Conservation (phyloP, 2,329 filamentous ascomycete species). For the Colletotrichum filicis region DNA sequence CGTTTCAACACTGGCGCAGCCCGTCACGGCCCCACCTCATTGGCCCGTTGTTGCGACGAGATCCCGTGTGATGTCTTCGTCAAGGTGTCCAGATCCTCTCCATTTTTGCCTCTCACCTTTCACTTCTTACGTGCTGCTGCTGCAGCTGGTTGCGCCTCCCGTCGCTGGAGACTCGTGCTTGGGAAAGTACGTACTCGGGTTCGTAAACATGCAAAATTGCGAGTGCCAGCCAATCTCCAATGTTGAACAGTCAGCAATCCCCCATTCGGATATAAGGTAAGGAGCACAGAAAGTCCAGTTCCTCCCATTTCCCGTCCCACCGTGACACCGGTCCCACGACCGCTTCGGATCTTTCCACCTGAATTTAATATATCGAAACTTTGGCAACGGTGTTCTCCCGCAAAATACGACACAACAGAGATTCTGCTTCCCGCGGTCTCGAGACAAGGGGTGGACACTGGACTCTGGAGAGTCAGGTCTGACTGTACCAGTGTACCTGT, state of each 20-base stretch:
- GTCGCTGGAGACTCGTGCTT: not conserved
- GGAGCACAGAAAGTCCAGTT: not conserved
- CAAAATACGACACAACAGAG: not conserved
- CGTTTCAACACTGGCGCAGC: slow-evolving; percentile 12
- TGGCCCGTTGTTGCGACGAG: slow-evolving; percentile 6
- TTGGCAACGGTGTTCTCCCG: not conserved
- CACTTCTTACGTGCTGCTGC: no score
- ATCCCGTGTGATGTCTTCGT: not conserved
- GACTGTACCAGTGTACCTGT: no score
- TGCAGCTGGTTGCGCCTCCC: not conserved
- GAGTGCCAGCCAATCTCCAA: not conserved
- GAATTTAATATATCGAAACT: not conserved
- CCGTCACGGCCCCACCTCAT: not conserved
- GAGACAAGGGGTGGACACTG: not conserved
- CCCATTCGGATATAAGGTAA: not conserved
- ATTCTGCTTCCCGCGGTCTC: not conserved
- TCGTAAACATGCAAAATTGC: not conserved
- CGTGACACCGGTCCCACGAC: not conserved
- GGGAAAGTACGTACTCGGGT: not conserved
- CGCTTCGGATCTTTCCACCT: not conserved
- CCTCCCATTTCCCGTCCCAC: not conserved
- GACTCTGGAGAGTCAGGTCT: no score
- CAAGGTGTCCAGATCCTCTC: not conserved
- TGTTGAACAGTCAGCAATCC: not conserved
- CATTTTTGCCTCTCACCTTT: not conserved